These are phyloP conservation scores for Trichoderma harzianum DNA, from an alignment of 2,329 filamentous ascomycete species.

Conservation along the genomic window DNA sequence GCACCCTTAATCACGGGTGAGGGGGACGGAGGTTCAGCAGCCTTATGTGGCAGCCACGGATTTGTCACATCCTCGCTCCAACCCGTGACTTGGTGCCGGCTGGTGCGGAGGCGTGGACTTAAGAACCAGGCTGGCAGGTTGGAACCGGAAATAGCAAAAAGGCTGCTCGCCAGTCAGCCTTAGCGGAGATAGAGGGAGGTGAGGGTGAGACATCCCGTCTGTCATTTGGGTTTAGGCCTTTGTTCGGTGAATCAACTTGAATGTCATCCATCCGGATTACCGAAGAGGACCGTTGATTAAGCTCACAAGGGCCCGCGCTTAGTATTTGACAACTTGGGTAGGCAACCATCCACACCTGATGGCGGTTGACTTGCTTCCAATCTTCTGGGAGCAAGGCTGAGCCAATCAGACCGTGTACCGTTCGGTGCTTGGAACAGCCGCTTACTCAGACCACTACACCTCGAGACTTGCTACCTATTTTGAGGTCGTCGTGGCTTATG, in stretches of 20 bases:
- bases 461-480: background rate
- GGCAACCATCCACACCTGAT: background rate
- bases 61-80: background rate
- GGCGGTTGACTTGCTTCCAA: background rate
- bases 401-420: background rate
- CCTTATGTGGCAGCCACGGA: background rate
- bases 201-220: background rate
- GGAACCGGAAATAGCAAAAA: slow-evolving; percentile 8
- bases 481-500: background rate
- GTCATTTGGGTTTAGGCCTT: background rate
- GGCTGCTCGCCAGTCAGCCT: background rate
- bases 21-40: background rate
- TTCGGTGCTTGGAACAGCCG: background rate
- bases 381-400: background rate
- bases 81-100: slow-evolving; percentile 8
- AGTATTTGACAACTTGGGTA: background rate
- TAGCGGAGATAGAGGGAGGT: background rate
- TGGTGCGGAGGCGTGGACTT: slow-evolving; percentile 2
- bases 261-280: background rate
- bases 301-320: background rate
- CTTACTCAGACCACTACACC: background rate
- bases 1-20: background rate
- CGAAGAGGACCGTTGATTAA: background rate
- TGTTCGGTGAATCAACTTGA: background rate
- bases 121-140: background rate